Evolutionary conservation across 768 basidiomycete genomes (phyloP), one percentile per base, ranked within the genome.

Genomic region (Dioszegia crocea): DNA sequence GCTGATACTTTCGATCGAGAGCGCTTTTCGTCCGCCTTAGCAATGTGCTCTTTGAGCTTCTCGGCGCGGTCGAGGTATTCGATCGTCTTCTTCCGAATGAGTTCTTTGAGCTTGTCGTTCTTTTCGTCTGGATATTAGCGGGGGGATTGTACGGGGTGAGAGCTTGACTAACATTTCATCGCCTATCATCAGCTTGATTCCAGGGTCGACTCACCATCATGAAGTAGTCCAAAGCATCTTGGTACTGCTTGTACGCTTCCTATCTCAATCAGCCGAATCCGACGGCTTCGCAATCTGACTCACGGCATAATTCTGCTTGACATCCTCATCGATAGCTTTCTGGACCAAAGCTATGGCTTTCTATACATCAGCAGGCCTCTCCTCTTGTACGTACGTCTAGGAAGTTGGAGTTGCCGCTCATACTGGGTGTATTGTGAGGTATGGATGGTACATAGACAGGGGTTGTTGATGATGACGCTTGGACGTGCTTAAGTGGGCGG

Each of bases 161-260:
- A 12, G 26, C 19, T 19, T 9, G 12, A 59, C 70, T 50, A 45
- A 76, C 72, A 73, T 62, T 73, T 76, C 75, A 73, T 76, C 6
- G 73, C 67, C 33, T 33, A 14, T 6, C 33, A 33, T 33, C 14
- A 33, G 33, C 33, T 33, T 14, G 33, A 33, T 33, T 14, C 8
- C 8, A 6, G 14, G 6, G 14, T 33, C 6, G 8, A 14, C 33
- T 33, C 33, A 33, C 33, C 65, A 97, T 88, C 88, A 97, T 91
- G 78, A 99, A 99, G 76, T 94, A 99, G 75, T 99, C 96, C 60
- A 98, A 83, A 0, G 90, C 83, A 82, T 97, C 94, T 81, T 88
- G 87, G 79, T 96, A 96, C 64, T 86, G 84, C 80, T 89, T 93
- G 84, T 90, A 94, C 19, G 93, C 93, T 70, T 93, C 91, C 73